These are phyloP conservation scores for Boletus vinaceobasis DNA, from an alignment of 768 basidiomycete genomes.

Conservation along the genomic window DNA sequence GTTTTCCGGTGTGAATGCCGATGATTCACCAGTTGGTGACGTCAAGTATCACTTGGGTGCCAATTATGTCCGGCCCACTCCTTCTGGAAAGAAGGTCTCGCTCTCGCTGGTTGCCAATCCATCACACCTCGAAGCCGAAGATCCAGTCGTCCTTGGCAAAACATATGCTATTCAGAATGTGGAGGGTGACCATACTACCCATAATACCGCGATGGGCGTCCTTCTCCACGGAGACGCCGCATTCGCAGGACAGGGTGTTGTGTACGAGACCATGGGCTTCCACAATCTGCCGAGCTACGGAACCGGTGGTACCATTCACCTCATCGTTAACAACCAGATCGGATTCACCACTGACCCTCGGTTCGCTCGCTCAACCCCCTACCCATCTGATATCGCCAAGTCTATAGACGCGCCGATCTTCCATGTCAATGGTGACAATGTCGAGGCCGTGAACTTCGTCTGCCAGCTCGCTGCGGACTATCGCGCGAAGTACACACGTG, in stretches of 20 bases:
- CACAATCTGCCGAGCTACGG: slow-evolving; percentile 94
- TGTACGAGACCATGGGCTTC: slow-evolving; percentile 99
- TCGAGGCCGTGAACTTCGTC: slow-evolving; percentile 97
- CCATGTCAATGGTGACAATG: slow-evolving; percentile 99
- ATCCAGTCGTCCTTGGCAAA: slow-evolving; percentile 98
- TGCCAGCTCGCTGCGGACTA: slow-evolving; percentile 98
- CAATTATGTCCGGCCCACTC: slow-evolving; percentile 97
- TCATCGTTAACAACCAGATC: slow-evolving; percentile 99
- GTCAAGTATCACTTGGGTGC: slow-evolving; percentile 99
- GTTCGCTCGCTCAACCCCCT: slow-evolving; percentile 95
- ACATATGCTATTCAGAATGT: slow-evolving; percentile 97
- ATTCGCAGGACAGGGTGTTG: slow-evolving; percentile 96
- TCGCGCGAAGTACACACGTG: slow-evolving; percentile 97
- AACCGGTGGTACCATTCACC: slow-evolving; percentile 95
- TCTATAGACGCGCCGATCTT: slow-evolving; percentile 98
- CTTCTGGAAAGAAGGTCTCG: slow-evolving; percentile 95
- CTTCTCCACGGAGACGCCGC: slow-evolving; percentile 97
- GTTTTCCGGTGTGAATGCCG: slow-evolving; percentile 74
- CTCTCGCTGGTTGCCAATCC: slow-evolving; percentile 98
- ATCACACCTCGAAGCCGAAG: slow-evolving; percentile 95
- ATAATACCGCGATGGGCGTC: slow-evolving; percentile 89
- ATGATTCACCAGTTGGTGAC: slow-evolving; percentile 87
- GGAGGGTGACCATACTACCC: slow-evolving; percentile 77
- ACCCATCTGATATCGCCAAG: slow-evolving; percentile 97
- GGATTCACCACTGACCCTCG: slow-evolving; percentile 99